A percentile compares a stretch with the other conserved stretches of the same genome.
These are phyloP conservation scores for Mariannaea elegans DNA, from an alignment of 2,329 filamentous ascomycete species.

Conservation along the genomic window DNA sequence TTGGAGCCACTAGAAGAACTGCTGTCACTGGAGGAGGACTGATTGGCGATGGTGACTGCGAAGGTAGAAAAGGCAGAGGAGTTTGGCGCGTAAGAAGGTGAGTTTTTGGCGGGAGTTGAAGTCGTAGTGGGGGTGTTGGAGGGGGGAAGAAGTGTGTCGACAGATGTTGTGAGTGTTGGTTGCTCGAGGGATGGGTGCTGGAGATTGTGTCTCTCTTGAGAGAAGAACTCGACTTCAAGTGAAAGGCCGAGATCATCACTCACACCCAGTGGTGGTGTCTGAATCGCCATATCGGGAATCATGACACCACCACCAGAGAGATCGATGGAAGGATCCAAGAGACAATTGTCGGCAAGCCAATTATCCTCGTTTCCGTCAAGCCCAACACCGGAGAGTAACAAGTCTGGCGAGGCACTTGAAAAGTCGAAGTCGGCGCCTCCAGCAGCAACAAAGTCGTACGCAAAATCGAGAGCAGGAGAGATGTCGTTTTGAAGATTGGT, in stretches of 20 bases:
- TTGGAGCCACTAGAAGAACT: slow-evolving; percentile 19
- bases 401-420: slow-evolving; percentile 3
- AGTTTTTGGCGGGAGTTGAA: slow-evolving; percentile 25
- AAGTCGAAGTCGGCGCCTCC: not conserved
- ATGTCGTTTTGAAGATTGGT: not conserved
- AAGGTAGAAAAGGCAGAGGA: slow-evolving; percentile 32
- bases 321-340: slow-evolving; percentile 16
- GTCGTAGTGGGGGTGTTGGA: slow-evolving; percentile 13
- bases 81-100: slow-evolving; percentile 33
- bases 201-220: slow-evolving; percentile 23
- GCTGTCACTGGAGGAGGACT: slow-evolving; percentile 21
- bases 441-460: slow-evolving; percentile 21
- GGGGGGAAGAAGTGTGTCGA: slow-evolving; percentile 5
- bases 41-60: slow-evolving; percentile 23
- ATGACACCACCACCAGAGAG: slow-evolving; percentile 23
- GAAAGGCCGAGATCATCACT: slow-evolving; percentile 3
- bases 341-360: slow-evolving; percentile 10
- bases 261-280: slow-evolving; percentile 23
- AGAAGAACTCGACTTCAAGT: slow-evolving; percentile 26
- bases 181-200: slow-evolving; percentile 22
- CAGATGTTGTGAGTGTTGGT: slow-evolving; percentile 13
- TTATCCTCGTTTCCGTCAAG: slow-evolving; percentile 10
- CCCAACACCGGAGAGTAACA: slow-evolving; percentile 16
- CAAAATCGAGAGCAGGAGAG: slow-evolving; percentile 17
- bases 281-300: slow-evolving; percentile 22